A percentile compares a stretch with the other conserved stretches of the same genome.
phyloP scores from a whole-genome alignment of 495 filamentous ascomycete species.

The Tuber borchii region DNA sequence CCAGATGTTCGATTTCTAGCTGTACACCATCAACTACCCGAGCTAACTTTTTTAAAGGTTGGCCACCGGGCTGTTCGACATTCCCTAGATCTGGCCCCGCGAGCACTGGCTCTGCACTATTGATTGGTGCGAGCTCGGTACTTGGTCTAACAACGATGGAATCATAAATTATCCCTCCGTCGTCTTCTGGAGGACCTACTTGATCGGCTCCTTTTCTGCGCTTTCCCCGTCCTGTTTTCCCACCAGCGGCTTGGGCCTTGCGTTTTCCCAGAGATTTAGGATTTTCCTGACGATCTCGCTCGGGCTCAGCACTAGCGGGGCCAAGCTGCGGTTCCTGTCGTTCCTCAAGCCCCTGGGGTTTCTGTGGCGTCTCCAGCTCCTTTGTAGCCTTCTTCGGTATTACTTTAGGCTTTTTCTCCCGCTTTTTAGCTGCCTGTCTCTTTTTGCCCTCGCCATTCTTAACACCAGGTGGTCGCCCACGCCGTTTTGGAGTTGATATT shows the following conservation, averaged over 20 bases:
- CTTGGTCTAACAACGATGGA: neutral
- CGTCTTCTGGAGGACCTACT: neutral
- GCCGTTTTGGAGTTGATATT: slow-evolving; percentile 22
- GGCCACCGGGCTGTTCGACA: neutral
- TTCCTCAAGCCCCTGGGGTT: neutral
- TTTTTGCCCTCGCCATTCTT: slow-evolving; percentile 1
- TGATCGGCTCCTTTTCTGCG: neutral
- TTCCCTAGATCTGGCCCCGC: neutral
- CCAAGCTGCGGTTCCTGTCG: neutral
- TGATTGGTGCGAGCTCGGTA: neutral
- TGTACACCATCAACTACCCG: slow-evolving; percentile 27
- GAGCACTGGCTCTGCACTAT: neutral
- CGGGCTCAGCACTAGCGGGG: neutral
- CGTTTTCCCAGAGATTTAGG: neutral
- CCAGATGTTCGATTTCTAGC: slow-evolving; percentile 35
- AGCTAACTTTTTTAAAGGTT: slow-evolving; percentile 1
- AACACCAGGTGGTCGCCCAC: slow-evolving; percentile 27
- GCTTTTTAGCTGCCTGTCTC: neutral
- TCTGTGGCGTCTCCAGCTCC: neutral
- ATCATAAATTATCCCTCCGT: slow-evolving; percentile 1
- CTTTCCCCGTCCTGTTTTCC: neutral
- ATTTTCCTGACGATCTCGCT: neutral
- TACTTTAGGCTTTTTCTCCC: neutral
- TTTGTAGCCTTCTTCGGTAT: neutral
- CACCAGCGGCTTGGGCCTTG: neutral